Conservation (phyloP, 2,329 filamentous ascomycete genomes). For the Claviceps purpurea region DNA sequence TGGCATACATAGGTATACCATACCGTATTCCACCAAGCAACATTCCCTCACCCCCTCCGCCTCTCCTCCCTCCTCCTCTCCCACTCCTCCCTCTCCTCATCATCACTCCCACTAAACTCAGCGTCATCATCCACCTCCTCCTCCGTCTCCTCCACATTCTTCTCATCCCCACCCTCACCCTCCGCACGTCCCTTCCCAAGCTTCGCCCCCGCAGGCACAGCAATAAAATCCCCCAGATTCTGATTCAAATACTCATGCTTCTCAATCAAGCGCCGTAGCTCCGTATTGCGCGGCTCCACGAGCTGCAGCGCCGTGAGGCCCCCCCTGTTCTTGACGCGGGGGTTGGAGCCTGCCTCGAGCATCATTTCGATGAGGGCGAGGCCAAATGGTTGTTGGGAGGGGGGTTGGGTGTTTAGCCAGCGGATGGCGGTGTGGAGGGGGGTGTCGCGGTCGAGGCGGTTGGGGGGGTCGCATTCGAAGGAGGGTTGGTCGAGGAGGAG, state of each 20-base stretch:
- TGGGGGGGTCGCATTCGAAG: conserved; percentile 72
- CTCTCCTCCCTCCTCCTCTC: conserved; percentile 36
- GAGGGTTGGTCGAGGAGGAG: conserved; percentile 69
- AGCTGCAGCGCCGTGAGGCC: conserved; percentile 60
- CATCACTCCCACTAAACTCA: conserved; percentile 51
- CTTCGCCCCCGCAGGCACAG: conserved; percentile 10
- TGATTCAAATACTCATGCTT: conserved; percentile 55
- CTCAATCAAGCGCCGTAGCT: conserved; percentile 49
- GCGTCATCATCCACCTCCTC: conserved; percentile 36
- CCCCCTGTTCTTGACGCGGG: conserved; percentile 53
- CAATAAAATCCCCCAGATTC: conserved; percentile 45
- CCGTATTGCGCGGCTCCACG: conserved; percentile 55
- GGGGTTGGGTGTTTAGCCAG: conserved; percentile 57
- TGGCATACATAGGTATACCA: not conserved
- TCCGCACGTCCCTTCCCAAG: too few species aligned
- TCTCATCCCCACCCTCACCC: not conserved
- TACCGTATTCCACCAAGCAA: not conserved
- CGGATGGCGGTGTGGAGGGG: conserved; percentile 67
- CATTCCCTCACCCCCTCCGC: conserved; percentile 9
- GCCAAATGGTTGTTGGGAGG: conserved; percentile 50
- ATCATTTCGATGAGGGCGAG: conserved; percentile 62
- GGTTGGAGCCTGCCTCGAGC: conserved; percentile 59
- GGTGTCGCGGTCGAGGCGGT: conserved; percentile 59
- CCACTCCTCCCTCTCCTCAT: conserved; percentile 50
- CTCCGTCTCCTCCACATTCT: too few species aligned